phyloP scores from a whole-genome alignment of 345 rosid species.

The Rhizophora apiculata region DNA sequence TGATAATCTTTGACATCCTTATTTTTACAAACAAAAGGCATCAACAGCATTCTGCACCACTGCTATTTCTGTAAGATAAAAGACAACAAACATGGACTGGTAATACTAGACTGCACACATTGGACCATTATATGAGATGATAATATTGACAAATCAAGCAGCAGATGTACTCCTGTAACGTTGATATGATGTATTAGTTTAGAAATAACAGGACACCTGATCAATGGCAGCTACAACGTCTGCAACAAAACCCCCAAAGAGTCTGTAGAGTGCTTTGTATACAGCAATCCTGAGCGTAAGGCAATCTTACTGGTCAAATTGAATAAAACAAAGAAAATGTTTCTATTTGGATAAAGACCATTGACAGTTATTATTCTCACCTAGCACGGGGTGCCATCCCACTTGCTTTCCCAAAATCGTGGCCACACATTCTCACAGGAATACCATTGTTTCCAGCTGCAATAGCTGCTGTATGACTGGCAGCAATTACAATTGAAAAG shows the following conservation, averaged over 20 bases:
- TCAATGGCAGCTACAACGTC: slow-evolving; percentile 99
- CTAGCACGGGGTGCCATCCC: slow-evolving; percentile 99
- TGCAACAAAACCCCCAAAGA: slow-evolving; percentile 90
- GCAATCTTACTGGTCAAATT: slow-evolving; percentile 5
- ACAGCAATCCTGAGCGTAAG: slow-evolving; percentile 68
- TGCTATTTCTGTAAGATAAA: too few species aligned
- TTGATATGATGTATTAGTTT: background rate
- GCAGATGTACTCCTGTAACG: background rate
- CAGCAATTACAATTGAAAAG: slow-evolving; percentile 16
- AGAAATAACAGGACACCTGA: slow-evolving; percentile 47
- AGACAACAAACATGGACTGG: background rate
- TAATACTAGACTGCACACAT: background rate
- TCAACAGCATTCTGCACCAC: too few species aligned
- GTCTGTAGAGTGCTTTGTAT: slow-evolving; percentile 92
- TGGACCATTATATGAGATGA: background rate
- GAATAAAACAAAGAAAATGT: slow-evolving; percentile 6
- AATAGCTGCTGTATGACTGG: slow-evolving; percentile 97
- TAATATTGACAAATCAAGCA: slow-evolving; percentile 2
- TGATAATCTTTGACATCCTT: too few species aligned
- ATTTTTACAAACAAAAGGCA: too few species aligned
- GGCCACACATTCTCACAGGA: slow-evolving; percentile 83
- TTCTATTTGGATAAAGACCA: background rate
- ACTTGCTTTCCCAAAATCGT: slow-evolving; percentile 98
- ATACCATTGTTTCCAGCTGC: slow-evolving; percentile 99
- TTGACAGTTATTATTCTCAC: slow-evolving; percentile 34